A percentile compares a stretch with the other conserved stretches of the same genome.
Evolutionary conservation across 805 yeast genomes (phyloP).

Genomic region (Yarrowia keelungensis): DNA sequence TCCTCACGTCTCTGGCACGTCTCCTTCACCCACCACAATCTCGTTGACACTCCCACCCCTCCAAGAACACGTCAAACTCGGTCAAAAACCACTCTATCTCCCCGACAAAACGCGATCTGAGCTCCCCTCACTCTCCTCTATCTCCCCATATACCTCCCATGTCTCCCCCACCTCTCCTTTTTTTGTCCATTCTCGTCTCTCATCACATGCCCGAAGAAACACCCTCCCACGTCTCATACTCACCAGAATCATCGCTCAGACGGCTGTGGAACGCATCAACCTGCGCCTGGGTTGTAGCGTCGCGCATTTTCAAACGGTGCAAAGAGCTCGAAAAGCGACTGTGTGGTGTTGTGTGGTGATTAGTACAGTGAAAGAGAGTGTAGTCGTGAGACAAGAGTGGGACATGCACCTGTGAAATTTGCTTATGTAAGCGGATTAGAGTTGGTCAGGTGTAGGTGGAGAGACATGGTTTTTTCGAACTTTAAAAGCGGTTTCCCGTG

Average conservation of each 20-base stretch:
- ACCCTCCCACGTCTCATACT: neutral
- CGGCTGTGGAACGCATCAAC: conserved; percentile 35
- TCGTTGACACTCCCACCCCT: too few relatives aligned
- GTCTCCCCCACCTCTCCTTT: neutral
- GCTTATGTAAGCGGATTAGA: neutral
- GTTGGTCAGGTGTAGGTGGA: neutral
- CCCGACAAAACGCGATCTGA: too few relatives aligned
- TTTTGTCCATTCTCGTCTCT: neutral
- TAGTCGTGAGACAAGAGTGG: conserved; percentile 2
- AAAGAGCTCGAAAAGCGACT: neutral
- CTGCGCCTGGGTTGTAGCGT: conserved; percentile 33
- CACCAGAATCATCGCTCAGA: conserved; percentile 36
- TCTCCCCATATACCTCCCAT: neutral
- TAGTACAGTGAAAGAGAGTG: neutral
- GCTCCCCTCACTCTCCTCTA: neutral
- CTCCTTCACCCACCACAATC: too few relatives aligned
- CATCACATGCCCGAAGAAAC: neutral
- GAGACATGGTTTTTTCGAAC: neutral
- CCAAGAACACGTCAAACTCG: too few relatives aligned
- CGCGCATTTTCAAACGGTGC: conserved; percentile 13
- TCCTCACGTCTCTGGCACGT: too few relatives aligned
- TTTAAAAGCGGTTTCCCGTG: neutral
- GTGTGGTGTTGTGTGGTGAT: conserved; percentile 9
- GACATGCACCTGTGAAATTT: conserved; percentile 25
- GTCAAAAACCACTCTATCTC: too few relatives aligned